Evolutionary conservation across 2,329 filamentous ascomycete species (phyloP).

Genomic region (Neopestalotiopsis rosae): DNA sequence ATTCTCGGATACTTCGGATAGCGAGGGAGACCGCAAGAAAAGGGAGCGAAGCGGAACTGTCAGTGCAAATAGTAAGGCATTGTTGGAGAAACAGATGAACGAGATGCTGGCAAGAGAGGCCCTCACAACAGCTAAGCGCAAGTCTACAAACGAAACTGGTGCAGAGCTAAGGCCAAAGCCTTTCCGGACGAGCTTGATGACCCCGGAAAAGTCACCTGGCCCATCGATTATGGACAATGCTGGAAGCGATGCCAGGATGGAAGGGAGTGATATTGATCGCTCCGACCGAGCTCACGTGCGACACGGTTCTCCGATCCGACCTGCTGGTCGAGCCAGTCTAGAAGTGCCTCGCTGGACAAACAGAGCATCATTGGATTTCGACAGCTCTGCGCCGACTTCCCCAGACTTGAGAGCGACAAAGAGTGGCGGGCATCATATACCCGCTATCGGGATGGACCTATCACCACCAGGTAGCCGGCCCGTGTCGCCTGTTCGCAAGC

Average conservation of each 20-base stretch:
- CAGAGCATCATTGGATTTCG: conserved; percentile 49
- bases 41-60: conserved; percentile 51
- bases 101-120: conserved; percentile 64
- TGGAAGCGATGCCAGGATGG: conserved; percentile 27
- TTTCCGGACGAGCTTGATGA: conserved; percentile 35
- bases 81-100: conserved; percentile 66
- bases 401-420: conserved; percentile 53
- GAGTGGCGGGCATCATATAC: conserved; percentile 56
- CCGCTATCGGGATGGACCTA: conserved; percentile 65
- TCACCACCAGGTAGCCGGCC: conserved; percentile 68
- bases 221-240: conserved; percentile 21
- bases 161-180: conserved; percentile 38
- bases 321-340: conserved; percentile 48
- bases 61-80: conserved; percentile 54
- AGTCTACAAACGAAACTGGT: conserved; percentile 37
- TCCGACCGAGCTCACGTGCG: conserved; percentile 22
- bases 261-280: conserved; percentile 27
- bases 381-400: conserved; percentile 54
- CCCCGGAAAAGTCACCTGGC: conserved; percentile 29
- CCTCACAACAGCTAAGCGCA: conserved; percentile 45
- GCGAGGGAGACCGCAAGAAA: conserved; percentile 53
- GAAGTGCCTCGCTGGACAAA: conserved; percentile 50
- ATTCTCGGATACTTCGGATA: conserved; percentile 65
- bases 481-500: conserved; percentile 67
- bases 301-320: conserved; percentile 36